These are phyloP conservation scores for Aspergillus ustus DNA, from an alignment of 2,329 filamentous ascomycete genomes.

Conservation along the genomic window DNA sequence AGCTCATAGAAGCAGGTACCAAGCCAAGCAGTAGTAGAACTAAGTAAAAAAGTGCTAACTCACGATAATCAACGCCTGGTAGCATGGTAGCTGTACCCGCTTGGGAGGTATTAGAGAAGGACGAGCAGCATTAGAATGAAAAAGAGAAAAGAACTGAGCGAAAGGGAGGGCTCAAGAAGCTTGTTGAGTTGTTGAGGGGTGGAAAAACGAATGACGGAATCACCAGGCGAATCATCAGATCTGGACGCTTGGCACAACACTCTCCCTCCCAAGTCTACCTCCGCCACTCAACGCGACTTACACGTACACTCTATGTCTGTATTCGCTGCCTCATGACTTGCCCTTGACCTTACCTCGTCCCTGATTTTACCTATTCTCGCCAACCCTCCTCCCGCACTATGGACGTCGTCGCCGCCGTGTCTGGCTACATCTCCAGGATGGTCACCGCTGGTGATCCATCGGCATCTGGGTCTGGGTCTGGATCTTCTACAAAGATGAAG, in stretches of 20 bases:
- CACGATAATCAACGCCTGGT: constrained; percentile 66
- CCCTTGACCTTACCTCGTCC: constrained; percentile 1
- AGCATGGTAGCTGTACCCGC: constrained; percentile 55
- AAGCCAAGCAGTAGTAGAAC: neutral
- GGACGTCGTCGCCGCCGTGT: constrained; percentile 92
- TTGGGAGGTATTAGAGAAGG: constrained; percentile 1
- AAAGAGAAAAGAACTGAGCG: neutral
- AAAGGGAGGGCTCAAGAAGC: constrained; percentile 8
- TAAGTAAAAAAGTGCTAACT: constrained; percentile 19
- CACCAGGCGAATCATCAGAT: constrained; percentile 14
- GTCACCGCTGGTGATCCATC: constrained; percentile 75
- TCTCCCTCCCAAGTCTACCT: constrained; percentile 1
- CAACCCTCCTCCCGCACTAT: constrained; percentile 57
- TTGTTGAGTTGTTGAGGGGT: neutral
- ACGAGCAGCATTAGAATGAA: constrained; percentile 16
- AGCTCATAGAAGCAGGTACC: neutral
- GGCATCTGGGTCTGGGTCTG: constrained; percentile 52
- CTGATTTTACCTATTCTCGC: neutral
- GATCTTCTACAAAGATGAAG: constrained; percentile 87
- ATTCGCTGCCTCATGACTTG: constrained; percentile 1
- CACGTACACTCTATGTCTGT: constrained; percentile 1
- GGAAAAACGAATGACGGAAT: constrained; percentile 18
- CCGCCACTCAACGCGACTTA: constrained; percentile 4
- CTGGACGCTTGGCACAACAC: constrained; percentile 14
- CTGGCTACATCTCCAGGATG: constrained; percentile 96